Percentiles rank a stretch among this genome's conserved stretches.
phyloP scores from a whole-genome alignment of 2,329 filamentous ascomycete genomes.

The Curvularia lunata region DNA sequence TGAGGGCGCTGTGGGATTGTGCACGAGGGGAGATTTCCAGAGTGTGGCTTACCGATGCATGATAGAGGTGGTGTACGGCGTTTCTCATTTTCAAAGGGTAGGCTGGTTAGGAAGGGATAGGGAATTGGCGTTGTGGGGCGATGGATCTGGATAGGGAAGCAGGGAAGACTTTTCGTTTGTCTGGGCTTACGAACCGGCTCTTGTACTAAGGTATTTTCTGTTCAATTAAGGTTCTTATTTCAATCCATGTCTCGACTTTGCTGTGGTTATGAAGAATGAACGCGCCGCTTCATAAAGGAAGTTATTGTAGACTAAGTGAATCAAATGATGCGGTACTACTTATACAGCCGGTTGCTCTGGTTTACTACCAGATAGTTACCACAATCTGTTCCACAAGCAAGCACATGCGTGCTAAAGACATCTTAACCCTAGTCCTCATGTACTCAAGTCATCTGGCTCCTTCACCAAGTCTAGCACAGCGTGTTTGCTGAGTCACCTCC shows the following conservation, averaged over 20 bases:
- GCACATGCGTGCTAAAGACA: no score
- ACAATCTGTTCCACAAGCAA: no score
- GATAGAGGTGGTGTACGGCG: slow-evolving; percentile 1
- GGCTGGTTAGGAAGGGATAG: not conserved
- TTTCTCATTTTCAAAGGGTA: not conserved
- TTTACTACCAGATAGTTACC: no score
- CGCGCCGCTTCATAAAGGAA: no score
- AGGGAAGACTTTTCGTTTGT: not conserved
- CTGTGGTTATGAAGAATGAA: not conserved
- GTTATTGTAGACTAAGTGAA: no score
- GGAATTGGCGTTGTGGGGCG: not conserved
- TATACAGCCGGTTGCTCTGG: no score
- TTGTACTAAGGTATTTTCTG: not conserved
- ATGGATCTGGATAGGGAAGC: not conserved
- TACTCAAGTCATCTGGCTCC: no score
- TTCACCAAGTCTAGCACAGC: no score
- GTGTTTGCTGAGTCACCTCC: no score
- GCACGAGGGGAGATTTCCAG: not conserved
- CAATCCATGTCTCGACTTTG: not conserved
- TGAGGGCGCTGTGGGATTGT: not conserved
- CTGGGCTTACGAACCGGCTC: not conserved
- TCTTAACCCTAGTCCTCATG: no score
- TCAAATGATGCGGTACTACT: no score
- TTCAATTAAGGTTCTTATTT: not conserved
- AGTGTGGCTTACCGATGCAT: not conserved